phyloP scores from a whole-genome alignment of 2,329 filamentous ascomycete species.

The Fusarium scirpi region DNA sequence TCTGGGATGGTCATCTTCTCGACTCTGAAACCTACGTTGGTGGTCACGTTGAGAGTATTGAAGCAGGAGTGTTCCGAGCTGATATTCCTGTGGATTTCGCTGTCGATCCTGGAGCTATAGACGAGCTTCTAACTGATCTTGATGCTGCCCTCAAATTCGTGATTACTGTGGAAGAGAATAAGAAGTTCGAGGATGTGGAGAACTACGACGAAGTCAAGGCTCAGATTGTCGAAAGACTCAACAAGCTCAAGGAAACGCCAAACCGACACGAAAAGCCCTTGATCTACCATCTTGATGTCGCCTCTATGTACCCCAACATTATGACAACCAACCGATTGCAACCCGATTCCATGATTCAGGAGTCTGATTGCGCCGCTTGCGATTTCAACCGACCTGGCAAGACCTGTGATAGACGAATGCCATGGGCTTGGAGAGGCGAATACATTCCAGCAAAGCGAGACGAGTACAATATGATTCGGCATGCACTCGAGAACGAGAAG shows the following conservation, averaged over 20 bases:
- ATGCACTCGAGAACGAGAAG: conserved; percentile 89
- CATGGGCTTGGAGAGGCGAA: conserved; percentile 98
- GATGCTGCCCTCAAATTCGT: conserved; percentile 92
- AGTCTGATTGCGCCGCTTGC: conserved; percentile 95
- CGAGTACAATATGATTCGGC: conserved; percentile 99
- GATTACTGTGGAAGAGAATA: conserved; percentile 85
- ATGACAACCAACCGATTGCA: conserved; percentile 99
- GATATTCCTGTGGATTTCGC: conserved; percentile 96
- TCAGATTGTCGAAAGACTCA: conserved; percentile 80
- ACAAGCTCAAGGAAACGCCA: conserved; percentile 81
- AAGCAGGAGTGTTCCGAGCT: conserved; percentile 94
- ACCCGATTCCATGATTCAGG: conserved; percentile 98
- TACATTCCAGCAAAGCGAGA: conserved; percentile 95
- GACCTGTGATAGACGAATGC: conserved; percentile 92
- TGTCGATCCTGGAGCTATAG: conserved; percentile 88
- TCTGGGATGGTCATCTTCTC: conserved; percentile 95
- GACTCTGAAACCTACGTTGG: conserved; percentile 99
- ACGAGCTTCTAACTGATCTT: conserved; percentile 87
- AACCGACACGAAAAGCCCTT: conserved; percentile 87
- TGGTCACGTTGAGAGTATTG: conserved; percentile 98
- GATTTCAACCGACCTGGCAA: conserved; percentile 98
- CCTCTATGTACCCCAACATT: conserved; percentile 99
- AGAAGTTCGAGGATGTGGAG: conserved; percentile 79
- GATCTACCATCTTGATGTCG: conserved; percentile 98
- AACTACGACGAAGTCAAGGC: conserved; percentile 88